These are phyloP conservation scores for Pseudozyma thailandica DNA, from an alignment of 1,284 basidiomycete genomes.

Conservation along the genomic window DNA sequence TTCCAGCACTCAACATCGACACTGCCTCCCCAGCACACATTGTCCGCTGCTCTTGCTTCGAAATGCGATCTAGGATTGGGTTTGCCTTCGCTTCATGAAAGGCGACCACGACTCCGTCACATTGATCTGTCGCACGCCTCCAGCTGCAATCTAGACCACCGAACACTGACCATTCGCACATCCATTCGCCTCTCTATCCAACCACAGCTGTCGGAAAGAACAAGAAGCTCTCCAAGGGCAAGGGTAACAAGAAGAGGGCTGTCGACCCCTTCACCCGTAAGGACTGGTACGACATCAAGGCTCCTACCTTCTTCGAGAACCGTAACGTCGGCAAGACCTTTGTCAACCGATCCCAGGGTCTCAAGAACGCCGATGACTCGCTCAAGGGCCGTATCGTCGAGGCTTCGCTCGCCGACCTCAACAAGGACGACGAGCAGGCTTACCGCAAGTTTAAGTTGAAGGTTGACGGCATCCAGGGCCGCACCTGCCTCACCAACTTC, in stretches of 20 bases:
- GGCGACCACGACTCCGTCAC: background rate
- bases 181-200: background rate
- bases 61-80: constrained; percentile 9
- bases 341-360: constrained; percentile 96
- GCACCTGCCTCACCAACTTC: constrained; percentile 99
- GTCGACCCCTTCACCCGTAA: constrained; percentile 99
- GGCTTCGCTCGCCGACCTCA: constrained; percentile 95
- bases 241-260: constrained; percentile 98
- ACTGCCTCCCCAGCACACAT: too few relatives aligned
- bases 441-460: constrained; percentile 99
- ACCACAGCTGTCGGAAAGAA: constrained; percentile 75
- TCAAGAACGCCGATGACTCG: constrained; percentile 99
- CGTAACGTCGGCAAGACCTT: constrained; percentile 98
- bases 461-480: constrained; percentile 97
- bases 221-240: constrained; percentile 99
- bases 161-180: constrained; percentile 11
- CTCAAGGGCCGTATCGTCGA: constrained; percentile 97
- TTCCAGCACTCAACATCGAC: background rate
- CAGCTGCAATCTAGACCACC: background rate
- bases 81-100: background rate
- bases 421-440: constrained; percentile 99
- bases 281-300: constrained; percentile 99
- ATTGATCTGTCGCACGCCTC: background rate
- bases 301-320: constrained; percentile 96
- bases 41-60: background rate